These are phyloP conservation scores for Kodamaea nitidulidarum DNA, from an alignment of 805 yeast genomes.

Conservation along the genomic window DNA sequence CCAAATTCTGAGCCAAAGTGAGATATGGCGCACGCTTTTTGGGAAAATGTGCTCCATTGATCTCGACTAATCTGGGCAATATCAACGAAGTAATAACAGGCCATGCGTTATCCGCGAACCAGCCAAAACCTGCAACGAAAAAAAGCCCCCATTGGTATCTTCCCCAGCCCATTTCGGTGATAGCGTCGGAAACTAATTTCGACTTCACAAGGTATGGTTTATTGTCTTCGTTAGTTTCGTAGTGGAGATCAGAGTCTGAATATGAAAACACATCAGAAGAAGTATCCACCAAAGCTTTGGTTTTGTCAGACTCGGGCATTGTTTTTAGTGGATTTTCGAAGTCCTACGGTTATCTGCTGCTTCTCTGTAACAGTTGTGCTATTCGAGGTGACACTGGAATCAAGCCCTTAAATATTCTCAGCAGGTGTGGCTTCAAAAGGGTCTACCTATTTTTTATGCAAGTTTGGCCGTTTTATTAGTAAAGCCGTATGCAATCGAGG, in stretches of 20 bases:
- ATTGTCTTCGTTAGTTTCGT: conserved; percentile 10
- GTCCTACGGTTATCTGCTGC: too few relatives aligned
- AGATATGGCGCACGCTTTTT: conserved; percentile 29
- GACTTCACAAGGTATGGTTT: conserved; percentile 13
- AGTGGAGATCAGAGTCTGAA: conserved; percentile 8
- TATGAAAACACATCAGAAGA: conserved; percentile 7
- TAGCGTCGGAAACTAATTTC: conserved; percentile 36
- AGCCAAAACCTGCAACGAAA: conserved; percentile 26
- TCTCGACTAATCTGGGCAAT: conserved; percentile 27
- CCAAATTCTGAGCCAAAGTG: conserved; percentile 36
- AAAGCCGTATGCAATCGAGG: too few relatives aligned
- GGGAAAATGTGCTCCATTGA: conserved; percentile 36
- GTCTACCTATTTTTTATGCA: too few relatives aligned
- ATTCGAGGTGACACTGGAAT: too few relatives aligned
- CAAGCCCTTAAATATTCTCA: not conserved
- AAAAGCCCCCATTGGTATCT: conserved; percentile 22
- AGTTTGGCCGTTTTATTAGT: too few relatives aligned
- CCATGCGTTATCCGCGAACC: conserved; percentile 40
- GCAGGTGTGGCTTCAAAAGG: not conserved
- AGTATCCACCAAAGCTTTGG: not conserved
- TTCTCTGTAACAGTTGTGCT: not conserved
- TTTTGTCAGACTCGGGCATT: not conserved
- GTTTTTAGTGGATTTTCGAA: too few relatives aligned
- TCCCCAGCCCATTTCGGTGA: conserved; percentile 36
- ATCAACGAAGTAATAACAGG: conserved; percentile 35